Evolutionary conservation across 2,329 filamentous ascomycete genomes (phyloP).

Genomic region (Fusarium illudens): DNA sequence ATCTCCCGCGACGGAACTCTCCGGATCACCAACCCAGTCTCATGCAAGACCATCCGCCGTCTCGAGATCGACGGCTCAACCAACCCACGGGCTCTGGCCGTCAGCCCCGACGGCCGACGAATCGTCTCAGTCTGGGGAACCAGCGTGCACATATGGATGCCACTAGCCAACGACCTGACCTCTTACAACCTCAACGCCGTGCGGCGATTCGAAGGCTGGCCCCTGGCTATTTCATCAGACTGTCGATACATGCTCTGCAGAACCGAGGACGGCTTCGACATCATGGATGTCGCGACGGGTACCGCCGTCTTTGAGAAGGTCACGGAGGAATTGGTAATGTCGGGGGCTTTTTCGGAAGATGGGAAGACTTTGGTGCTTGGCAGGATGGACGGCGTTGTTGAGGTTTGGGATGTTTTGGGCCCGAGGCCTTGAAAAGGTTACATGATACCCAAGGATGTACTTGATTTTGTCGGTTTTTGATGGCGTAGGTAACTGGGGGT

Average conservation of each 20-base stretch:
- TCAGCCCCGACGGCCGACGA: conserved; percentile 46
- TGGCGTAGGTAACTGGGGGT: background rate
- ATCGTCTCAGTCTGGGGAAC: conserved; percentile 52
- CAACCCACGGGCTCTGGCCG: conserved; percentile 46
- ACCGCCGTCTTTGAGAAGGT: conserved; percentile 42
- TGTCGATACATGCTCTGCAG: conserved; percentile 50
- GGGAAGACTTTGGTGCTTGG: conserved; percentile 46
- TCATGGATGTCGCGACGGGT: conserved; percentile 50
- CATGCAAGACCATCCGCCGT: conserved; percentile 47
- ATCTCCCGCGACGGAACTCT: conserved; percentile 50
- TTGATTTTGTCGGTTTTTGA: conserved; percentile 1
- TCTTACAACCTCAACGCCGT: conserved; percentile 49
- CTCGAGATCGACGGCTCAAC: conserved; percentile 47
- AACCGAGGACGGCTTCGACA: conserved; percentile 53
- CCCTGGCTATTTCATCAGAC: conserved; percentile 51
- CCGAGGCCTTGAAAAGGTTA: conserved; percentile 27
- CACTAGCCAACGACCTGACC: conserved; percentile 44
- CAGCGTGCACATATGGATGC: conserved; percentile 50
- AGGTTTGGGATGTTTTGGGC: conserved; percentile 46
- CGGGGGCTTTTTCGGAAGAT: conserved; percentile 49
- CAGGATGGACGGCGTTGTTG: conserved; percentile 46
- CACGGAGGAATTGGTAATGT: conserved; percentile 44
- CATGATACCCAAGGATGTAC: conserved; percentile 24
- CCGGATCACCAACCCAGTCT: conserved; percentile 46
- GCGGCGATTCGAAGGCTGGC: conserved; percentile 51